Evolutionary conservation across 2,329 filamentous ascomycete species (phyloP), one percentile per base, ranked within the genome.

Genomic region (Colletotrichum paranaense): DNA sequence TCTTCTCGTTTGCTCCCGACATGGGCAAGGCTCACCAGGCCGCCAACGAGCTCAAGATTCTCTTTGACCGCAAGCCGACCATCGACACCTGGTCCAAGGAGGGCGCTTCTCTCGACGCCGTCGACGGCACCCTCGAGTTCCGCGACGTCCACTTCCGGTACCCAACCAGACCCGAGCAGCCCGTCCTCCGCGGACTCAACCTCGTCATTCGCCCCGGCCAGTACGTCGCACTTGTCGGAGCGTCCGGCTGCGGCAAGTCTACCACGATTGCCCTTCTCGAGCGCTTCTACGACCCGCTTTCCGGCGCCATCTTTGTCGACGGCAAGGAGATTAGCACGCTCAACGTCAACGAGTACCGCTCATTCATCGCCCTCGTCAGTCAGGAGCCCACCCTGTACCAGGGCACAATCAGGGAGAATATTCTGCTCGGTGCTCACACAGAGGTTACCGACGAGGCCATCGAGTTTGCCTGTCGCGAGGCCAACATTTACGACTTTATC

Each of bases 331-430:
- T 98, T 78, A 92, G 91, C 73, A 88, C 87, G 12, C 87, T 98
- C 62, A 96, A 97, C 78, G 87, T 98, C 79, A 95, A 94, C 82
- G 91, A 95, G 68, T 98, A 98, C 84, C 92, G 97, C 65, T 92
- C 89, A 22, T 91, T 92, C 81, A 90, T 98, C 75, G 93, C 96
- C 0, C 92, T 99, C 11, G 96, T 99, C 16, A 95, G 93, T 42
- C 97, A 98, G 80, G 97, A 98, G 81, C 96, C 97, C 0, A 98
- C 96, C 0, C 85, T 99, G 0, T 99, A 98, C 83, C 95, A 97
- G 81, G 97, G 96, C 56, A 95, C 93, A 0, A 94, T 99, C 78
- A 90, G 89, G 76, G 95, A 98, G 42, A 98, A 98, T 80, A 95
- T 98, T 75, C 84, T 97, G 5, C 89, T 98, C 2, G 95, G 95